phyloP scores from a whole-genome alignment of 2,329 filamentous ascomycete genomes.

The Neophaeococcomyces mojaviensis region DNA sequence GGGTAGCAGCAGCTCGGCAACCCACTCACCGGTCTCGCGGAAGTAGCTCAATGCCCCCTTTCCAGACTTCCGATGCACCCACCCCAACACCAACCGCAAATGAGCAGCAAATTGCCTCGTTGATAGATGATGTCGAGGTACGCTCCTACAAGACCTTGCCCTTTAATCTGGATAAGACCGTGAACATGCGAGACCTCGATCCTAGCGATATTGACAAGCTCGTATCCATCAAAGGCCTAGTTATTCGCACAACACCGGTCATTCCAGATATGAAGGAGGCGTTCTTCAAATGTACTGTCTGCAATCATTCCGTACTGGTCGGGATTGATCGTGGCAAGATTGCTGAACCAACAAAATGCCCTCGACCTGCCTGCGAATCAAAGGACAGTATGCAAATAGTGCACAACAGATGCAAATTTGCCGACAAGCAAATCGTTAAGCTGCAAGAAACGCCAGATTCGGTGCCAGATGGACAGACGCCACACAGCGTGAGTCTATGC shows the following conservation, averaged over 20 bases:
- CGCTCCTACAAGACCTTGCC: constrained; percentile 79
- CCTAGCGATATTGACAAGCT: constrained; percentile 95
- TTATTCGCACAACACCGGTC: constrained; percentile 90
- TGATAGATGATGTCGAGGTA: constrained; percentile 67
- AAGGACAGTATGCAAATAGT: constrained; percentile 98
- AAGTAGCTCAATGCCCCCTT: constrained; percentile 65
- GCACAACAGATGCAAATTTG: constrained; percentile 89
- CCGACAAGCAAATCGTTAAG: constrained; percentile 98
- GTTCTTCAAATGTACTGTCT: constrained; percentile 92
- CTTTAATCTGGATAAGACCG: constrained; percentile 76
- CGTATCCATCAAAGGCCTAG: constrained; percentile 87
- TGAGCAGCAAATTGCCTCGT: constrained; percentile 15
- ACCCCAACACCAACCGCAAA: constrained; percentile 48
- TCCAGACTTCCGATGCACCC: constrained; percentile 67
- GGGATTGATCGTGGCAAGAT: constrained; percentile 95
- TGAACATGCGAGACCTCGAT: constrained; percentile 90
- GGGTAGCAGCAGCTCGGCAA: constrained; percentile 47
- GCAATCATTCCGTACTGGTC: constrained; percentile 82
- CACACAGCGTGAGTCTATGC: constrained; percentile 92
- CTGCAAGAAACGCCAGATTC: constrained; percentile 94
- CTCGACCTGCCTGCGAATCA: constrained; percentile 69
- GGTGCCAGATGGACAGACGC: constrained; percentile 90
- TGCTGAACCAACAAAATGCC: constrained; percentile 84
- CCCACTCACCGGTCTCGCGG: constrained; percentile 40
- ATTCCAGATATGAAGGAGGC: constrained; percentile 99